Conservation (phyloP, 305 asterid species). For the Fraxinus platypoda region DNA sequence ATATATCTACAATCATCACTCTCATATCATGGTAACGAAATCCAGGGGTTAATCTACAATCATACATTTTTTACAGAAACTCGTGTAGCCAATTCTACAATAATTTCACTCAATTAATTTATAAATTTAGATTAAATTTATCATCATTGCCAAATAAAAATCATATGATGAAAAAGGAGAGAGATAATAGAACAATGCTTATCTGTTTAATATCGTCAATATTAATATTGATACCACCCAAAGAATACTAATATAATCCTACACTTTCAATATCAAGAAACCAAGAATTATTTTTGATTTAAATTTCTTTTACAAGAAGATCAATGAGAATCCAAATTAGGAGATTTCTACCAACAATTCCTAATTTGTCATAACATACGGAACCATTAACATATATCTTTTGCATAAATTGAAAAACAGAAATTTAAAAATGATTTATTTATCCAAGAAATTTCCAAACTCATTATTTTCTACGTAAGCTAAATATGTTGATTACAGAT, state of each 20-base stretch:
- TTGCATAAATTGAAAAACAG: background rate
- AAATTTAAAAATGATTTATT: background rate
- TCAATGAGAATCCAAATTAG: background rate
- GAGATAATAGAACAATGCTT: background rate
- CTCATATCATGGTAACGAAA: background rate
- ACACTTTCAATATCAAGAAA: background rate
- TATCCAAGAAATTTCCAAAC: background rate
- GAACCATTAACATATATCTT: background rate
- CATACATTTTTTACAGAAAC: background rate
- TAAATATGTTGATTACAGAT: background rate
- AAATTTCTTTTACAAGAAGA: background rate
- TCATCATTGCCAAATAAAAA: background rate
- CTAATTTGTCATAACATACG: background rate
- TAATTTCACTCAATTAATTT: background rate
- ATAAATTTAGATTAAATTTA: background rate
- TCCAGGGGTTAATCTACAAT: background rate
- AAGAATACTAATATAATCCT: background rate
- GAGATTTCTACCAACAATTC: background rate
- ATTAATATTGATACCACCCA: background rate
- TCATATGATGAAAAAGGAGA: background rate
- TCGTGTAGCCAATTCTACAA: conserved; percentile 29
- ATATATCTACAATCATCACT: background rate
- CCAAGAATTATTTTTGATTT: background rate
- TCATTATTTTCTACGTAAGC: background rate
- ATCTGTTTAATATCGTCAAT: background rate